Percentiles rank a stretch among this genome's conserved stretches.
These are phyloP conservation scores for Litsea cubeba DNA, from an alignment of 164 flowering plant genomes.

Conservation along the genomic window DNA sequence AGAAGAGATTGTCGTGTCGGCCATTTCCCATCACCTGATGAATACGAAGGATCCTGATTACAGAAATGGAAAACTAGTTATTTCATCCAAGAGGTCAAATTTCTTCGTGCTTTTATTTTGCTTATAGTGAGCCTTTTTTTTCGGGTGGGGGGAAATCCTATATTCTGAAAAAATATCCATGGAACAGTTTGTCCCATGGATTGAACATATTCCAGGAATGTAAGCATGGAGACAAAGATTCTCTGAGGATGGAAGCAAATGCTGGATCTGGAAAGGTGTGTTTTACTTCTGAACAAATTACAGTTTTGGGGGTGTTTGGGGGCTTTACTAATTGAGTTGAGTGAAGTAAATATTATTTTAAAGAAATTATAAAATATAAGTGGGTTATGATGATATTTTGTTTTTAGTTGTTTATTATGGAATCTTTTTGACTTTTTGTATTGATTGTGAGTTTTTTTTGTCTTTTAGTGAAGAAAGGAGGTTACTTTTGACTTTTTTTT, in stretches of 20 bases:
- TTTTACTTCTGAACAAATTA: background rate
- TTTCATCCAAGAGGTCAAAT: constrained; percentile 70
- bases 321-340: no score
- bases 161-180: constrained; percentile 7
- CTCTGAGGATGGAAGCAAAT: constrained; percentile 43
- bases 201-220: constrained; percentile 73
- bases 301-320: background rate
- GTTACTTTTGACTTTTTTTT: no score
- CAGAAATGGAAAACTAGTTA: constrained; percentile 85
- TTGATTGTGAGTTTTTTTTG: no score
- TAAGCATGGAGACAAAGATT: constrained; percentile 37
- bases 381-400: no score
- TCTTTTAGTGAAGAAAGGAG: no score
- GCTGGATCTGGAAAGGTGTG: constrained; percentile 53
- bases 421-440: no score
- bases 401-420: no score
- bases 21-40: constrained; percentile 88
- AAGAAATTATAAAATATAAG: no score
- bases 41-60: constrained; percentile 72
- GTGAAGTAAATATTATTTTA: no score
- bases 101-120: background rate
- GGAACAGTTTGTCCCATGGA: constrained; percentile 83
- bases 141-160: background rate
- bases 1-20: constrained; percentile 92
- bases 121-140: background rate